Base-by-base conservation (phyloP, 1,284 basidiomycete genomes). In the Cryptococcus sp. region DNA sequence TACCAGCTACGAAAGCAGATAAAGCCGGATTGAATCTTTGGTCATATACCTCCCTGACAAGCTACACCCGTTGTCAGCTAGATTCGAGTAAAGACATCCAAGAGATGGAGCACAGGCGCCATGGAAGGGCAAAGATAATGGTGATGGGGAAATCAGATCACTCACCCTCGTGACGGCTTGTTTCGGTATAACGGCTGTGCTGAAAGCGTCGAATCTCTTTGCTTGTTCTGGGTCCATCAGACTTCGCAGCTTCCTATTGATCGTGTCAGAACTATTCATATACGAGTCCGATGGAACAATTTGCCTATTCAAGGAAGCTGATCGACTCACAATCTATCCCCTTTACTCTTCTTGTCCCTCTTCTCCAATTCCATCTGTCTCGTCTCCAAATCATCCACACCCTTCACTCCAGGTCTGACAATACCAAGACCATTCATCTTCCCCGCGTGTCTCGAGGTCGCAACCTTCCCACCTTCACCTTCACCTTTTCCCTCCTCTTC, bases 121-220 rank as follows among this genome's bases (percentile, higher is more conserved):
- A n/a, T 10, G 38, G 38, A n/a, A 41, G n/a, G 38, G 10, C 38
- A n/a, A n/a, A 41, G 10, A 10, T 10, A n/a, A 41, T 10, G 38
- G n/a, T 41, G 38, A 10, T n/a, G n/a, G 10, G 38, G 38, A 41
- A 41, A 41, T 10, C 38, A n/a, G 38, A 41, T 41, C 30, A 51
- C 66, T n/a, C 41, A 71, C 73, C 62, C 63, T 62, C 50, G 65
- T 70, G 30, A 75, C 61, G 3, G 63, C 68, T 23, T 62, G 56
- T 44, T 62, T 65, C 5, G 68, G 68, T 8, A 75, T 62, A 15
- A 67, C 64, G 6, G 61, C 63, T 0, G 61, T 59, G 14, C 53
- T 63, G 59, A 73, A 75, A 5, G 69, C 66, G 38, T 75, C 73
- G 50, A 68, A 73, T 11, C 73, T 66, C 50, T 61, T 68, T 0